Evolutionary conservation across 495 filamentous ascomycete genomes (phyloP), one percentile per base, ranked within the genome.

Genomic region (Aspergillus incahuasiensis): DNA sequence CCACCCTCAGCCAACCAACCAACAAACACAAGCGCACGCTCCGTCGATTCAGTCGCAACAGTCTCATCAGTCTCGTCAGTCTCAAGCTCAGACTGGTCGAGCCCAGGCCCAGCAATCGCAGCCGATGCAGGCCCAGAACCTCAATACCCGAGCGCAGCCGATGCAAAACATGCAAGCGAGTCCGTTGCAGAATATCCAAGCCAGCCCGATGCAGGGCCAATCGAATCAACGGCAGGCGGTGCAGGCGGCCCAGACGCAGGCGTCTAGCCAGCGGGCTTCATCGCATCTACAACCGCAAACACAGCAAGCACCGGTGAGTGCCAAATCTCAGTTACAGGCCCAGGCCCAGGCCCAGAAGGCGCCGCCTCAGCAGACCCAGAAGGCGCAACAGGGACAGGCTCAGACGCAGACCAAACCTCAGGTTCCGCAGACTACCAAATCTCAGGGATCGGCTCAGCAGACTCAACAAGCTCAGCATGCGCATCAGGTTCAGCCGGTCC

Each of bases 281-380:
- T 38, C 22, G 11, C 56, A 50, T 20, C 5, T 34, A 5, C 60
- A 62, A 34, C 16, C 22, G 21, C 52, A 57, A 30, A 25, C 54
- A 22, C 54, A 49, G 20, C 54, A 57, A 47, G 55, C 48, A 16
- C 55, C 52, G 44, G 32, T 44, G 39, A 24, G 42, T 11, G 51
- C 46, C n/a, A 48, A 48, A 24, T 19, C 49, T 24, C 55, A 50
- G 20, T 34, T 43, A 46, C 54, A 57, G 24, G 41, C 45, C n/a
- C n/a, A n/a, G n/a, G n/a, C n/a, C 19, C 47, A 51, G 41, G 38
- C 49, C 8, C 47, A 43, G 38, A 40, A 43, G 16, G 49, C 49
- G 2, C 49, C n/a, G n/a, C n/a, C n/a, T n/a, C n/a, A n/a, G 16
- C 47, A 51, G 41, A 38, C 49, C 8, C 47, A 43, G 38, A 40